Percentiles rank a stretch among this genome's conserved stretches.
Conservation (phyloP, 116 monocot genomes). For the Papilionanthe hybrid region DNA sequence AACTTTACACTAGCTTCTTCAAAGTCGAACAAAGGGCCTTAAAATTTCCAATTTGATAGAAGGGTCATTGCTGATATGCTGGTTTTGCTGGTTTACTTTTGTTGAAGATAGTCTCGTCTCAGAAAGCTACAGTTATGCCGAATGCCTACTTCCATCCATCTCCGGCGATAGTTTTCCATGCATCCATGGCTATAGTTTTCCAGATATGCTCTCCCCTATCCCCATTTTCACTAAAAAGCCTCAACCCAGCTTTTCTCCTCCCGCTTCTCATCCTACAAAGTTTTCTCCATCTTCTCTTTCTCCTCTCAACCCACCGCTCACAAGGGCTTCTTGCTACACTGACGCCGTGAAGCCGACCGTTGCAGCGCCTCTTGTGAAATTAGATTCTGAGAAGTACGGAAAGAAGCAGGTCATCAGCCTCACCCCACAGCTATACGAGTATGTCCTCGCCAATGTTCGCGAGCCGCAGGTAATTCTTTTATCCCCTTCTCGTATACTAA, state of each 20-base stretch:
- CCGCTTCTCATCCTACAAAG: neutral
- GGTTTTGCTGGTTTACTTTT: no score
- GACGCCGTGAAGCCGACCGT: neutral
- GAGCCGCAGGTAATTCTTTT: conserved; percentile 50
- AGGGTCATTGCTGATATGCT: no score
- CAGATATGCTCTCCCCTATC: neutral
- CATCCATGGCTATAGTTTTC: neutral
- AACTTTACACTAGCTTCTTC: no score
- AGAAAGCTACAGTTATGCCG: no score
- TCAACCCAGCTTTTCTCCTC: neutral
- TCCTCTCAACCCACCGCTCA: no score
- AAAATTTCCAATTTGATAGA: no score
- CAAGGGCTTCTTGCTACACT: neutral
- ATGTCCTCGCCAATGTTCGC: conserved; percentile 73
- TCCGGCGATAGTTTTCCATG: neutral
- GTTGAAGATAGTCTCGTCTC: no score
- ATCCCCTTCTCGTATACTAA: neutral
- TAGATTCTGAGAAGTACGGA: conserved; percentile 44
- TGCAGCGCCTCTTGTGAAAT: conserved; percentile 23
- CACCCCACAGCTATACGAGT: conserved; percentile 66
- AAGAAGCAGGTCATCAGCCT: conserved; percentile 74
- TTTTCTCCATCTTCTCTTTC: neutral
- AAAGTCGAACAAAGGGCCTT: no score
- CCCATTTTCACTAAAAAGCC: neutral
- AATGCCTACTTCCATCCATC: no score